These are phyloP conservation scores for Butyriboletus appendiculatus DNA, from an alignment of 1,284 basidiomycete genomes.

Conservation along the genomic window DNA sequence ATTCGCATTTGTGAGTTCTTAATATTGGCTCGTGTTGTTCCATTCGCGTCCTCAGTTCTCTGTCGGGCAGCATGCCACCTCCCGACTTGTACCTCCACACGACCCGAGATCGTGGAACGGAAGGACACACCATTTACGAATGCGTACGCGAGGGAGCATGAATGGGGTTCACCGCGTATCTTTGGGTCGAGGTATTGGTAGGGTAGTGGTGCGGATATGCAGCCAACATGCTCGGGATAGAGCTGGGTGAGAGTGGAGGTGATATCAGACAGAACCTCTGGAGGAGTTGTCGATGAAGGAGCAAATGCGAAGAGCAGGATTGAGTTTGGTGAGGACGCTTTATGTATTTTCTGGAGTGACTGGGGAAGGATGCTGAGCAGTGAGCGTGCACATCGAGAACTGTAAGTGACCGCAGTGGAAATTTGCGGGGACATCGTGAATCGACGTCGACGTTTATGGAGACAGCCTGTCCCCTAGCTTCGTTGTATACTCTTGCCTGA, in stretches of 20 bases:
- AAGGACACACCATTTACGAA: conserved; percentile 49
- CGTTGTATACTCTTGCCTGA: not conserved
- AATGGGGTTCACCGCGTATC: conserved; percentile 28
- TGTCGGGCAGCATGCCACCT: conserved; percentile 58
- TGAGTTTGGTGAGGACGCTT: not conserved
- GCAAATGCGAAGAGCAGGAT: conserved; percentile 53
- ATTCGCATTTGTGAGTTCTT: conserved; percentile 16
- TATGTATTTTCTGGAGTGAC: conserved; percentile 6
- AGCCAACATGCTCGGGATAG: conserved; percentile 52
- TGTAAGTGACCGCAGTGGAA: conserved; percentile 18
- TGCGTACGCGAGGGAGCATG: conserved; percentile 53
- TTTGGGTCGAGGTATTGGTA: conserved; percentile 9
- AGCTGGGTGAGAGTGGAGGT: conserved; percentile 45
- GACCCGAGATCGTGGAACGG: conserved; percentile 60
- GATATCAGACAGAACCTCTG: conserved; percentile 42
- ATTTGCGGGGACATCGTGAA: conserved; percentile 16
- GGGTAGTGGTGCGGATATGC: conserved; percentile 53
- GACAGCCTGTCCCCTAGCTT: not conserved
- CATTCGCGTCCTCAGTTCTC: conserved; percentile 4
- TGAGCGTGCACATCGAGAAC: conserved; percentile 22
- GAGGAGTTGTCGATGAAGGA: conserved; percentile 39
- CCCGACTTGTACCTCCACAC: conserved; percentile 60
- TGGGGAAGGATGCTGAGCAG: conserved; percentile 11
- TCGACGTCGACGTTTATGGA: not conserved
- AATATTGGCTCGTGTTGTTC: conserved; percentile 26